Evolutionary conservation across 208 protist genomes (phyloP), one percentile per base, ranked within the genome.

Genomic region (Trypanosoma cruzi): DNA sequence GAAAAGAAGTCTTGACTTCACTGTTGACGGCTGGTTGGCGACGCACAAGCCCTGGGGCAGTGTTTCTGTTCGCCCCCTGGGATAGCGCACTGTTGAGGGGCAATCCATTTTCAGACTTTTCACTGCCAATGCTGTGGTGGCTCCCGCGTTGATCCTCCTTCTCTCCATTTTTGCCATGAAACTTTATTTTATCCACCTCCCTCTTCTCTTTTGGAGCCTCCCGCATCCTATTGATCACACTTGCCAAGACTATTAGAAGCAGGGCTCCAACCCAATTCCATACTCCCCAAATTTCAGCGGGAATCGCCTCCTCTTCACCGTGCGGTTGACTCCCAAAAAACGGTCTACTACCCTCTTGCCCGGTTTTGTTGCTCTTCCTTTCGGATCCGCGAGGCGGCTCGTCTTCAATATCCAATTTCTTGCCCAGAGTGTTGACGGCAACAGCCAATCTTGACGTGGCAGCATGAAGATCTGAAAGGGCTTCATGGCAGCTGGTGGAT

Each of bases 181-280:
- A 26, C 22, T n/a, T 61, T 46, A 28, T n/a, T 37, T 55, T 20
- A 42, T 5, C 36, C 18, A 31, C 37, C 14, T 62, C 52, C 26
- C n/a, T 18, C 42, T 14, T 4, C 36, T 60, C 34, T 50, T 36
- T n/a, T 29, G 16, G 22, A 26, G 34, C 48, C 16, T 16, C 14
- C 31, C 34, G 52, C 13, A 62, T 13, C n/a, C 24, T 50, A 26
- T 54, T 62, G 4, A 4, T 7, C 11, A 34, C 52, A 1, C 36
- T 28, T 22, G 49, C 37, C 40, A 37, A 8, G 50, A 54, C 20
- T 48, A 70, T 52, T 20, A 37, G 2, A 55, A 70, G 2, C 55
- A 70, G 13, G 14, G 64, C 61, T 44, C 36, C 64, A 62, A 62
- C 42, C 52, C 52, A 62, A 3, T 53, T 60, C 64, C 52, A 70